These are phyloP conservation scores for Hamamelis virginiana DNA, from an alignment of 164 flowering plant genomes.

Conservation along the genomic window DNA sequence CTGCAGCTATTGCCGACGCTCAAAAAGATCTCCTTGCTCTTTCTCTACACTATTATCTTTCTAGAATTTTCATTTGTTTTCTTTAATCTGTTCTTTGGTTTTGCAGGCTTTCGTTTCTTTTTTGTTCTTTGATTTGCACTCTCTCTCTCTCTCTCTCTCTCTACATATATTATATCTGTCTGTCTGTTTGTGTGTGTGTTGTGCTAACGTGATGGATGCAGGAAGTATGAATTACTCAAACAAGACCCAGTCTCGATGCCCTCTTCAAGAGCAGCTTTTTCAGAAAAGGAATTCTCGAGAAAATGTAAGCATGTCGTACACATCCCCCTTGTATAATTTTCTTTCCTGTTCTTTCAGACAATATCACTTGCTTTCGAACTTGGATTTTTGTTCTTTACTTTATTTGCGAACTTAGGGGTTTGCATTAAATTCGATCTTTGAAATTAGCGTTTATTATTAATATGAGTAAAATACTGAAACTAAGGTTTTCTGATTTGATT, in stretches of 20 bases:
- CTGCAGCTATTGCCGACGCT: neutral
- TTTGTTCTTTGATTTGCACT: constrained; percentile 1
- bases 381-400: no score
- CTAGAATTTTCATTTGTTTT: no score
- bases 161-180: no score
- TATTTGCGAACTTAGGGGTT: no score
- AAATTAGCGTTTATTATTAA: no score
- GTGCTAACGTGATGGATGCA: constrained; percentile 49
- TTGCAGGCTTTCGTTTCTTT: constrained; percentile 8
- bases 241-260: constrained; percentile 32
- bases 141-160: neutral
- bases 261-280: constrained; percentile 45
- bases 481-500: no score
- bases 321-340: neutral
- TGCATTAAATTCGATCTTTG: no score
- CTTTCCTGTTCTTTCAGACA: no score
- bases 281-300: constrained; percentile 38
- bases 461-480: no score
- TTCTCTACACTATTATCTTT: no score
- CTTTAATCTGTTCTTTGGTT: neutral
- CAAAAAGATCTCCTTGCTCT: no score
- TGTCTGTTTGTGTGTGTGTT: constrained; percentile 5
- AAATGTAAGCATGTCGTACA: constrained; percentile 28
- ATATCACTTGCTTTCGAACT: no score
- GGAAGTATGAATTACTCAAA: constrained; percentile 30